Conservation (phyloP, 2,329 filamentous ascomycete genomes). For the Neurospora sp. region DNA sequence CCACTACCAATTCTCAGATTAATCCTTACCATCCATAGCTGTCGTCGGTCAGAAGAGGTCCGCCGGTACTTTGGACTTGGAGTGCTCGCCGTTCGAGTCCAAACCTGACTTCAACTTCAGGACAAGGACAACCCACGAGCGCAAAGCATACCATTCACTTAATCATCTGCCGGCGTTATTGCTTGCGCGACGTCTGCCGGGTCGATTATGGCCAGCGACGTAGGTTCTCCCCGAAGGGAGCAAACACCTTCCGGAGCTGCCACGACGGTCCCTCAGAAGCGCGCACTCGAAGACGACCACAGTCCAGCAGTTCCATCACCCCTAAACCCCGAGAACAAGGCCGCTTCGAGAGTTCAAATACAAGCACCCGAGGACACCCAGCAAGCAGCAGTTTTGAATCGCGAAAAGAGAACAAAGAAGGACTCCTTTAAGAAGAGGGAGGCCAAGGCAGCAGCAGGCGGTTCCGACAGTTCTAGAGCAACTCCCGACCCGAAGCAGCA, state of each 20-base stretch:
- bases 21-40: neutral
- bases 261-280: conserved; percentile 52
- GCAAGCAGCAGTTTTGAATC: conserved; percentile 23
- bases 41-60: neutral
- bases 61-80: neutral
- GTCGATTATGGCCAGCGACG: conserved; percentile 17
- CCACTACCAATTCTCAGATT: neutral
- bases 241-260: conserved; percentile 10
- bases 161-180: neutral
- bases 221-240: conserved; percentile 17
- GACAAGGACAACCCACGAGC: neutral
- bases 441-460: conserved; percentile 39
- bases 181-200: neutral
- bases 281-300: conserved; percentile 59
- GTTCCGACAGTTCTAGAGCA: conserved; percentile 40
- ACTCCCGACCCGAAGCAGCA: conserved; percentile 46
- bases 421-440: conserved; percentile 61
- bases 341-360: conserved; percentile 19
- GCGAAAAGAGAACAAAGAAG: conserved; percentile 52
- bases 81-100: neutral
- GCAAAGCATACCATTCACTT: neutral
- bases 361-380: conserved; percentile 25
- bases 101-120: neutral
- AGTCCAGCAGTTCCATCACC: conserved; percentile 63
- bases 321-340: conserved; percentile 55